A percentile compares a stretch with the other conserved stretches of the same genome.
Evolutionary conservation across 768 basidiomycete species (phyloP).

Genomic region (Termitomyces sp.): DNA sequence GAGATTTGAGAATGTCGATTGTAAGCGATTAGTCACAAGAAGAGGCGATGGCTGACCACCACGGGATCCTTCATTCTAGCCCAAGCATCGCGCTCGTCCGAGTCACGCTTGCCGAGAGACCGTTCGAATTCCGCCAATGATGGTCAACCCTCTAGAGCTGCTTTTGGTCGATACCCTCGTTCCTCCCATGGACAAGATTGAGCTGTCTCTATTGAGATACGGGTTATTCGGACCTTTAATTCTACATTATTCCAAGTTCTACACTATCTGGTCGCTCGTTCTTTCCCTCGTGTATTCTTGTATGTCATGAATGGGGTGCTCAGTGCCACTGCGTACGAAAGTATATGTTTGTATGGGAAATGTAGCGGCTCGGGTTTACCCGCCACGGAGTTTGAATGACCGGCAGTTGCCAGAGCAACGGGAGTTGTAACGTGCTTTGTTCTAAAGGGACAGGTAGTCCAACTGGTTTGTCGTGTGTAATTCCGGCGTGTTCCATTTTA

Average conservation of each 20-base stretch:
- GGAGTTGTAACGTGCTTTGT: no score
- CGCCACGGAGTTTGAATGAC: no score
- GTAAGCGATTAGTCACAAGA: not conserved
- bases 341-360: not conserved
- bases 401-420: no score
- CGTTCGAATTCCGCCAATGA: not conserved
- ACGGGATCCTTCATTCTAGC: not conserved
- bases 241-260: not conserved
- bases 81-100: not conserved
- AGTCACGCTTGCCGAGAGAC: not conserved
- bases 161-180: not conserved
- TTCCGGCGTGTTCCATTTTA: no score
- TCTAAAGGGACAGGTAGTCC: no score
- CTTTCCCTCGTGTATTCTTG: not conserved
- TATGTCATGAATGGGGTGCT: no score
- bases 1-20: not conserved
- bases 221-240: not conserved
- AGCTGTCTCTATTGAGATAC: not conserved
- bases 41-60: not conserved
- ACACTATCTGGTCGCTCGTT: not conserved
- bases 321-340: no score
- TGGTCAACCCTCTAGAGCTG: not conserved
- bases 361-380: no score
- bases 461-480: no score
- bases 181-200: not conserved